These are phyloP conservation scores for Astrothelium macrocarpum DNA, from an alignment of 495 filamentous ascomycete genomes.

Conservation along the genomic window DNA sequence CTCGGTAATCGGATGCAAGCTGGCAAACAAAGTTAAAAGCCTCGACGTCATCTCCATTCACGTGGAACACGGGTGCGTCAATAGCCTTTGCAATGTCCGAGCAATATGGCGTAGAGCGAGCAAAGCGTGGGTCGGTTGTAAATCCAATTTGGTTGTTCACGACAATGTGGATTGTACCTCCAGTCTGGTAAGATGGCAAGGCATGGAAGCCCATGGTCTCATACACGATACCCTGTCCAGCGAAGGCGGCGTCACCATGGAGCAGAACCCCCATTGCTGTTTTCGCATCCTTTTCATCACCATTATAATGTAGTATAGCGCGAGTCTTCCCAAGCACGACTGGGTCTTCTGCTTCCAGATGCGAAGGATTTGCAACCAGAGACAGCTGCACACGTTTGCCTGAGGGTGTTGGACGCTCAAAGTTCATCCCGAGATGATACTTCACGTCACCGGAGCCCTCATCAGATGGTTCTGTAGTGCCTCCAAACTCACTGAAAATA, in stretches of 20 bases:
- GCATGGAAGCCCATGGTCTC: conserved; percentile 97
- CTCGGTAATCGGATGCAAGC: conserved; percentile 91
- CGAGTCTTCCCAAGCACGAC: conserved; percentile 96
- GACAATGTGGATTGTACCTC: conserved; percentile 92
- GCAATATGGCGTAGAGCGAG: conserved; percentile 96
- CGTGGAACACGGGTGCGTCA: conserved; percentile 97
- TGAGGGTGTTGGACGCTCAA: conserved; percentile 94
- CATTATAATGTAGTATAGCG: conserved; percentile 98
- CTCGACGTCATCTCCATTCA: conserved; percentile 96
- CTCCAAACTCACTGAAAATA: conserved; percentile 96
- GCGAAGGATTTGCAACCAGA: conserved; percentile 94
- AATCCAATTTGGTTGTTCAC: conserved; percentile 99
- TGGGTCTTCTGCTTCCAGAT: conserved; percentile 96
- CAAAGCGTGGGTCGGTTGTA: conserved; percentile 96
- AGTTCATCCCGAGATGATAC: conserved; percentile 99
- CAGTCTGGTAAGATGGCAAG: conserved; percentile 89
- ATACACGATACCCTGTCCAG: conserved; percentile 92
- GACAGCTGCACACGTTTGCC: conserved; percentile 98
- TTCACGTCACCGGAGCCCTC: conserved; percentile 98
- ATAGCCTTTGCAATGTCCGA: conserved; percentile 98
- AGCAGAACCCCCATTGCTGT: conserved; percentile 92
- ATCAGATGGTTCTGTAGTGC: conserved; percentile 76
- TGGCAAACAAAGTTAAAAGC: conserved; percentile 98
- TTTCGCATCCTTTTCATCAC: conserved; percentile 76
- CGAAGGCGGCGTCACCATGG: conserved; percentile 95